These are phyloP conservation scores for Astrothelium macrocarpum DNA, from an alignment of 495 filamentous ascomycete genomes.

Conservation along the genomic window DNA sequence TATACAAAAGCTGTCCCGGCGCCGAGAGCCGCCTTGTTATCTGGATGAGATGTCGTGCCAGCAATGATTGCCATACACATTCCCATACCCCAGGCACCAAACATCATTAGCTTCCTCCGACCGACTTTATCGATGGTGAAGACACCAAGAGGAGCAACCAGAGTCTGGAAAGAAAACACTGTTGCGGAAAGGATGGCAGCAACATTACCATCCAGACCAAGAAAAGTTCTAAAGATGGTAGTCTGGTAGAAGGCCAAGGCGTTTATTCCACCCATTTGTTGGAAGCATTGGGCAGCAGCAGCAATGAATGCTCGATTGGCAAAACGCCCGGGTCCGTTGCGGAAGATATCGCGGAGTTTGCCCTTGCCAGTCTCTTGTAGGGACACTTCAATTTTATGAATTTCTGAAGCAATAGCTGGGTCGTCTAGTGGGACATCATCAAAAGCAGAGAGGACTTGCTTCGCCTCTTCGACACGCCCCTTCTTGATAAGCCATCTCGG, in stretches of 20 bases:
- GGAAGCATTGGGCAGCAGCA: constrained; percentile 22
- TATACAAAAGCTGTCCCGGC: constrained; percentile 22
- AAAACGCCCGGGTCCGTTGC: constrained; percentile 14
- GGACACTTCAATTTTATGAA: constrained; percentile 12
- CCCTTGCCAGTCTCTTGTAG: constrained; percentile 15
- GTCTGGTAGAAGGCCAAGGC: constrained; percentile 19
- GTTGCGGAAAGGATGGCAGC: constrained; percentile 22
- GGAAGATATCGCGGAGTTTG: constrained; percentile 19
- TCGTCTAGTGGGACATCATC: constrained; percentile 11
- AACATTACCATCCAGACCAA: constrained; percentile 17
- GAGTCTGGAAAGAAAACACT: constrained; percentile 19
- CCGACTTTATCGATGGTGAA: constrained; percentile 27
- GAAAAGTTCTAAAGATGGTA: constrained; percentile 27
- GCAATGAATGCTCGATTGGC: constrained; percentile 27
- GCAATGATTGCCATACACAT: constrained; percentile 38
- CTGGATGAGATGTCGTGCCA: constrained; percentile 10
- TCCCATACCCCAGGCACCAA: constrained; percentile 34
- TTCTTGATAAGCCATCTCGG: constrained; percentile 13
- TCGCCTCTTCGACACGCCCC: constrained; percentile 13
- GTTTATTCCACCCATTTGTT: constrained; percentile 16
- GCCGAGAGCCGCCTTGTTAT: background rate
- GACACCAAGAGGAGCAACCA: constrained; percentile 24
- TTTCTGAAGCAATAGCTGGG: constrained; percentile 7
- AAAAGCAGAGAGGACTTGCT: constrained; percentile 13
- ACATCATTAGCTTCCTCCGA: constrained; percentile 32